A percentile compares a stretch with the other conserved stretches of the same genome.
Evolutionary conservation across 768 basidiomycete species (phyloP).

Genomic region (Hortiboletus campestris): DNA sequence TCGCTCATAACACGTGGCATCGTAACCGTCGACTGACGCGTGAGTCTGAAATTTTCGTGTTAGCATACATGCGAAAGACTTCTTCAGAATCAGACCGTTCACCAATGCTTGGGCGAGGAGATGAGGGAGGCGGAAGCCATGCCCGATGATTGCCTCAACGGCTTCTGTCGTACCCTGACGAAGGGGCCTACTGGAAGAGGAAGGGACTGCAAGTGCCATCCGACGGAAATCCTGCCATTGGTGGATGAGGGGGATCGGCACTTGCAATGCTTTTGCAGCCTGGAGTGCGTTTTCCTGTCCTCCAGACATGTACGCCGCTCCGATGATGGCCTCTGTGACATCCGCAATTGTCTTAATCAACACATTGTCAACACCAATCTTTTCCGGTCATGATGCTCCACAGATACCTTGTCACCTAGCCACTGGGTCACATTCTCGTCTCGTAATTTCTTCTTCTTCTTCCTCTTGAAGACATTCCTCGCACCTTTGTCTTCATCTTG

Average conservation of each 20-base stretch:
- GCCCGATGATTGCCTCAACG: conserved; percentile 64
- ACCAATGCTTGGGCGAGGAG: conserved; percentile 76
- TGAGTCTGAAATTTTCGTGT: conserved; percentile 56
- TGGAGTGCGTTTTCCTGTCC: conserved; percentile 66
- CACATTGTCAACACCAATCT: conserved; percentile 9
- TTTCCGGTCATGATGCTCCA: neutral
- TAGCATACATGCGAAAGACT: conserved; percentile 1
- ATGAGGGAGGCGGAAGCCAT: conserved; percentile 58
- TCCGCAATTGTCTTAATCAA: conserved; percentile 69
- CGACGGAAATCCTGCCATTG: conserved; percentile 69
- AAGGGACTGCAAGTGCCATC: conserved; percentile 45
- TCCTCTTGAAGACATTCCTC: conserved; percentile 29
- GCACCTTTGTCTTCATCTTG: conserved; percentile 11
- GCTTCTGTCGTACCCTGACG: conserved; percentile 48
- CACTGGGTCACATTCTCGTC: conserved; percentile 48
- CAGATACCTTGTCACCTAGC: conserved; percentile 74
- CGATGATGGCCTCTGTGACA: conserved; percentile 81
- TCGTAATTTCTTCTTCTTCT: conserved; percentile 43
- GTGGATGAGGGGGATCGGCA: conserved; percentile 62
- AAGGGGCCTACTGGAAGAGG: conserved; percentile 44
- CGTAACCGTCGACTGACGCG: conserved; percentile 53
- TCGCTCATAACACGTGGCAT: conserved; percentile 64
- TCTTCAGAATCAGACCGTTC: conserved; percentile 17
- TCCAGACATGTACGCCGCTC: conserved; percentile 74
- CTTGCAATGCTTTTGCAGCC: conserved; percentile 59